Evolutionary conservation across 2,329 filamentous ascomycete genomes (phyloP).

Genomic region (Botrytis byssoidea): DNA sequence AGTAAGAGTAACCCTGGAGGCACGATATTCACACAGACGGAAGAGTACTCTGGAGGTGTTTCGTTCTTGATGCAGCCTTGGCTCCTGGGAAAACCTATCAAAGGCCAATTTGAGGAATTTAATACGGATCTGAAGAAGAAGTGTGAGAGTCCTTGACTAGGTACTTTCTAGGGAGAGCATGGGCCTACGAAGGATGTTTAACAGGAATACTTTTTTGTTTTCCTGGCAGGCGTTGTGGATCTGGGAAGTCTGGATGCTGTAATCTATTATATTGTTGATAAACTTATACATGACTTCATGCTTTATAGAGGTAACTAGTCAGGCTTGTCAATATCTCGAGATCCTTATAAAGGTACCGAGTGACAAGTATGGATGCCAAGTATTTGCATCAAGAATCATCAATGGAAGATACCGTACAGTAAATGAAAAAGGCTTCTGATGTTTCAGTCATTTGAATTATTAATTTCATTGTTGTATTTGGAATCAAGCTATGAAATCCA

Average conservation of each 20-base stretch:
- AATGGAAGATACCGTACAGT: neutral
- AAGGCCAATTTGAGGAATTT: neutral
- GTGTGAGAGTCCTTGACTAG: neutral
- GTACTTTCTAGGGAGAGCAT: neutral
- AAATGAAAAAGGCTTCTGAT: neutral
- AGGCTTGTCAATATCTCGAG: too few relatives aligned
- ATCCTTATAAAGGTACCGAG: too few relatives aligned
- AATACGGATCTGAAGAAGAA: neutral
- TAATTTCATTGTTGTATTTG: neutral
- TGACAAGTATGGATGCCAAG: neutral
- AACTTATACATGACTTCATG: too few relatives aligned
- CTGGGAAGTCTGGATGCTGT: neutral
- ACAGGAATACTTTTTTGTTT: neutral
- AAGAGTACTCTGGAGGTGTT: neutral
- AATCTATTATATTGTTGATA: neutral
- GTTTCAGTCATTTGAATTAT: neutral
- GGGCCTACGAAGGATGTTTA: neutral
- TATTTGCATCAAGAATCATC: neutral
- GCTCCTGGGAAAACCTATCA: neutral
- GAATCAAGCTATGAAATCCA: neutral
- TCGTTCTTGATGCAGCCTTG: slow-evolving; percentile 1
- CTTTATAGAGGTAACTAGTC: too few relatives aligned
- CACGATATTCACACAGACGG: neutral
- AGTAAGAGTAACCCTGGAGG: neutral
- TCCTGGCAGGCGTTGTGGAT: neutral